Evolutionary conservation across 169 alveolate genomes (phyloP).

Genomic region (Blepharisma undulans): DNA sequence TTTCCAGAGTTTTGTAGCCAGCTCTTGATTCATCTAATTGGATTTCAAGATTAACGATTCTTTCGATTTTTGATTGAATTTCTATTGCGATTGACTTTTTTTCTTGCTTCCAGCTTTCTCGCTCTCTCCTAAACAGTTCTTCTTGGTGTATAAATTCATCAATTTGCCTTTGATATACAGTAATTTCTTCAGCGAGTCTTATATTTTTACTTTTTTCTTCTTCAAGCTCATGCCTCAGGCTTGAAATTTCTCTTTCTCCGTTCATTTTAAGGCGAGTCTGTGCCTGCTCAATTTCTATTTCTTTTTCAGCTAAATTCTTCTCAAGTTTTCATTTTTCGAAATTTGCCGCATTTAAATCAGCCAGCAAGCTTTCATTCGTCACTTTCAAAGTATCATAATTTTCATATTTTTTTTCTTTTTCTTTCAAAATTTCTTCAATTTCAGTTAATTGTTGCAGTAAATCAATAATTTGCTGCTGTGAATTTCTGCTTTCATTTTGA

Average conservation of each 20-base stretch:
- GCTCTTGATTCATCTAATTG: not conserved
- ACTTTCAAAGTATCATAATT: not conserved
- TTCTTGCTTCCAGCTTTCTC: constrained; percentile 3
- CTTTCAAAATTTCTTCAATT: not conserved
- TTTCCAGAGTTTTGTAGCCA: not conserved
- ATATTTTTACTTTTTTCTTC: not conserved
- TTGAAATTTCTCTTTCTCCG: not conserved
- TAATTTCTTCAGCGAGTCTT: not conserved
- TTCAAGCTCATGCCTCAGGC: not conserved
- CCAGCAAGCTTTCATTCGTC: not conserved
- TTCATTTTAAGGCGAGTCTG: not conserved
- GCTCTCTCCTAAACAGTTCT: not conserved
- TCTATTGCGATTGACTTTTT: not conserved
- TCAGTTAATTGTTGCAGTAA: not conserved
- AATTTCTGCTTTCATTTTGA: not conserved
- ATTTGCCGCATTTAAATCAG: not conserved
- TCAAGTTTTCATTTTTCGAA: not conserved
- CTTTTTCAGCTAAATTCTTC: not conserved
- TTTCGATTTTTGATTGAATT: not conserved
- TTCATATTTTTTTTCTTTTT: not conserved
- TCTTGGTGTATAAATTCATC: not conserved
- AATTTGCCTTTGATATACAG: not conserved
- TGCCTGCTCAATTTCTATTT: not conserved
- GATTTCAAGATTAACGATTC: not conserved
- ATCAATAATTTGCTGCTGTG: not conserved